phyloP scores from a whole-genome alignment of 257 asterid species.

The Verbascum thapsus region DNA sequence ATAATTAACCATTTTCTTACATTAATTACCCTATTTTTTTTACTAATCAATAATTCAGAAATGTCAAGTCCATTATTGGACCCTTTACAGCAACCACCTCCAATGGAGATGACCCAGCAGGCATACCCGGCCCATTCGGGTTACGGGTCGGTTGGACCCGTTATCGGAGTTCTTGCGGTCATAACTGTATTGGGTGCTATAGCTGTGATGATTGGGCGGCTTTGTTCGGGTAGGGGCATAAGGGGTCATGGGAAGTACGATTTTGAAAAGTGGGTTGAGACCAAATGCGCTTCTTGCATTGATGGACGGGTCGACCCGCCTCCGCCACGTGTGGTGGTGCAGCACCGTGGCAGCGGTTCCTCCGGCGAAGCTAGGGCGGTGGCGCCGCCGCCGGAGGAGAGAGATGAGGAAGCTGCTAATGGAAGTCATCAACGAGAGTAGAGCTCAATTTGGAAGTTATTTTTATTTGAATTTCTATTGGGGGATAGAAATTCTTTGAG shows the following conservation, averaged over 20 bases:
- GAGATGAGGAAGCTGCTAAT: constrained; percentile 23
- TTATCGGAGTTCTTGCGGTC: constrained; percentile 76
- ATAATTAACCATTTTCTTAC: too few relatives aligned
- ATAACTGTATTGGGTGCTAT: constrained; percentile 63
- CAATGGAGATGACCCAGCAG: constrained; percentile 54
- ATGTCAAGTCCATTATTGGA: constrained; percentile 53
- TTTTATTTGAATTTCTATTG: neutral
- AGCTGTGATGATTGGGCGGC: constrained; percentile 82
- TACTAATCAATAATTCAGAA: constrained; percentile 10
- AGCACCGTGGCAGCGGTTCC: constrained; percentile 38
- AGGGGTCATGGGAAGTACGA: constrained; percentile 71
- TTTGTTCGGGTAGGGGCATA: constrained; percentile 77
- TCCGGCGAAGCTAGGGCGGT: constrained; percentile 30
- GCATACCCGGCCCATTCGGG: constrained; percentile 53
- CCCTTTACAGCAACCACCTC: constrained; percentile 60
- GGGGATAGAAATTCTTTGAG: constrained; percentile 27
- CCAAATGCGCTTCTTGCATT: constrained; percentile 80
- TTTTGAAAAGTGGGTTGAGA: constrained; percentile 81
- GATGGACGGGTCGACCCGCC: constrained; percentile 67
- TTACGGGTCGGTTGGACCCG: constrained; percentile 82
- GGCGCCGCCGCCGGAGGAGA: constrained; percentile 43
- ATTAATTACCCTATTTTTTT: neutral
- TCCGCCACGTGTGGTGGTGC: constrained; percentile 48
- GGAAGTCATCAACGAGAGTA: constrained; percentile 35
- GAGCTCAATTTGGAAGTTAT: constrained; percentile 26